Percentiles rank a stretch among this genome's conserved stretches.
phyloP scores from a whole-genome alignment of 805 yeast species.

The Lachancea meyersii region DNA sequence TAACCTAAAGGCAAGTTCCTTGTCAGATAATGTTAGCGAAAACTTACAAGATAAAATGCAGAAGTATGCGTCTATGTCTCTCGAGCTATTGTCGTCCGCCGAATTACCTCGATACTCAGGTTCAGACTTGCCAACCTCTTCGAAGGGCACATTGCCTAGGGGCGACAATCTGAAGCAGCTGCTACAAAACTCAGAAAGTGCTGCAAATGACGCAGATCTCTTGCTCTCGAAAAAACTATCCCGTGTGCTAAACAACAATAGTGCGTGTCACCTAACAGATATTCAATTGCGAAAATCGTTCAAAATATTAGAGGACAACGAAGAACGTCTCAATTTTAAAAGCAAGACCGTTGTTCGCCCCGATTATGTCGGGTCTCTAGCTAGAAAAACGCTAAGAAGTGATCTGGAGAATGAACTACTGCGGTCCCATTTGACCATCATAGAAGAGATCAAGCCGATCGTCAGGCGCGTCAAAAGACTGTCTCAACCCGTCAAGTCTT shows the following conservation, averaged over 20 bases:
- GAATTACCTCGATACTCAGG: not conserved
- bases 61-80: constrained; percentile 15
- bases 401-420: constrained; percentile 56
- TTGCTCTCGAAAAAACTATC: constrained; percentile 33
- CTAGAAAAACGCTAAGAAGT: constrained; percentile 54
- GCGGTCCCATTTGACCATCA: constrained; percentile 46
- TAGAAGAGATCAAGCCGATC: constrained; percentile 41
- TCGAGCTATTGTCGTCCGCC: not conserved
- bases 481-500: constrained; percentile 22
- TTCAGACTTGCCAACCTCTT: not conserved
- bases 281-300: constrained; percentile 33
- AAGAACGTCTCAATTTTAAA: constrained; percentile 18
- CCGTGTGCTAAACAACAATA: constrained; percentile 30
- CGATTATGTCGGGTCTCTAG: constrained; percentile 48
- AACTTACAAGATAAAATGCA: constrained; percentile 21
- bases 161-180: constrained; percentile 1
- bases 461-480: constrained; percentile 37
- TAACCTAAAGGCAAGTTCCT: not conserved
- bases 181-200: constrained; percentile 1
- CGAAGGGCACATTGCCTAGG: not conserved
- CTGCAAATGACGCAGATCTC: constrained; percentile 18
- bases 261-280: constrained; percentile 18
- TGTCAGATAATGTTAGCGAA: not conserved
- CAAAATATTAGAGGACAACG: constrained; percentile 32
- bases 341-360: constrained; percentile 40